Percentiles rank a stretch among this genome's conserved stretches.
These are phyloP conservation scores for Trypanosomatidae sp. DNA, from an alignment of 208 protist species.

Conservation along the genomic window DNA sequence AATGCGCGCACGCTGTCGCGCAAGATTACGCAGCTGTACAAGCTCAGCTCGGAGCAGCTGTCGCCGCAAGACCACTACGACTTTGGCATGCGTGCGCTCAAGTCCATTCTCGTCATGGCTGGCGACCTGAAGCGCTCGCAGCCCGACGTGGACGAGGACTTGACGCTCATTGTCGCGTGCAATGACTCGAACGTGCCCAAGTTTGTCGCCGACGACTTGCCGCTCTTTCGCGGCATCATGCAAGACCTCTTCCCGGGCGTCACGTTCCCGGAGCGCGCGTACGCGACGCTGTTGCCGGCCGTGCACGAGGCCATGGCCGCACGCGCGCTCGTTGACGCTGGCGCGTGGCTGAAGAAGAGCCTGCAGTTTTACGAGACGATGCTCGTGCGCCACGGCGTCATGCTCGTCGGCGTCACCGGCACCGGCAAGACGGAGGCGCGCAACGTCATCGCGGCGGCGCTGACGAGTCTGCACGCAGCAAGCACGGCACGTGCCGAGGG, in stretches of 20 bases:
- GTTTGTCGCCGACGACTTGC: conserved; percentile 97
- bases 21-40: conserved; percentile 98
- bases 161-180: conserved; percentile 96
- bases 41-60: conserved; percentile 96
- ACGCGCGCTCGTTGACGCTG: conserved; percentile 63
- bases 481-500: too few species aligned
- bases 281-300: conserved; percentile 83
- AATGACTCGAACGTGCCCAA: conserved; percentile 98
- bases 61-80: conserved; percentile 97
- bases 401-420: conserved; percentile 97
- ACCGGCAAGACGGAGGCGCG: conserved; percentile 92
- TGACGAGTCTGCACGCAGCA: conserved; percentile 45
- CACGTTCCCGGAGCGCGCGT: conserved; percentile 89
- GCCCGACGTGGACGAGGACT: conserved; percentile 93
- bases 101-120: conserved; percentile 98
- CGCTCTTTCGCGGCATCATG: conserved; percentile 97
- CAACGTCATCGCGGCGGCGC: conserved; percentile 60
- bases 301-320: conserved; percentile 68
- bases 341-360: conserved; percentile 89
- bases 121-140: conserved; percentile 94
- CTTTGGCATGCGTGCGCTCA: conserved; percentile 98
- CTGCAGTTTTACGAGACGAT: conserved; percentile 98
- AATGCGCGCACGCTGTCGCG: conserved; percentile 91
- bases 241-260: conserved; percentile 97
- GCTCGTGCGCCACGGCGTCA: conserved; percentile 96